phyloP scores from a whole-genome alignment of 805 yeast genomes.

The Phaffomyces thermotolerans region DNA sequence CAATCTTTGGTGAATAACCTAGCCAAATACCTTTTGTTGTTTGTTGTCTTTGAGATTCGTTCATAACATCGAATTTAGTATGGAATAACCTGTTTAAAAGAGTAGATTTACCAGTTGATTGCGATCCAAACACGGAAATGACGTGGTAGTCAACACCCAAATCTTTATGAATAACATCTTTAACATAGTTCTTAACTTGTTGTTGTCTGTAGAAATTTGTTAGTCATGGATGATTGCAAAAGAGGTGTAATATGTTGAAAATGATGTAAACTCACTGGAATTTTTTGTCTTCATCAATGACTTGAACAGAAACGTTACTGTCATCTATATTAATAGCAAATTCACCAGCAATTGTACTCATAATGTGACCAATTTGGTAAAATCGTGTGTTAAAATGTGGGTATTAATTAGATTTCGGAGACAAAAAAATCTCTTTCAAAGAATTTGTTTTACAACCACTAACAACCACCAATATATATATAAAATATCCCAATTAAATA shows the following conservation, averaged over 20 bases:
- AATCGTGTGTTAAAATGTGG: too few relatives aligned
- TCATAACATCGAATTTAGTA: slow-evolving; percentile 90
- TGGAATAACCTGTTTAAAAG: slow-evolving; percentile 78
- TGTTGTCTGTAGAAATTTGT: neutral
- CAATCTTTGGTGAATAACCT: slow-evolving; percentile 45
- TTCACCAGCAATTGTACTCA: neutral
- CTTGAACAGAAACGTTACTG: slow-evolving; percentile 35
- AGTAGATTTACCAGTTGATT: slow-evolving; percentile 94
- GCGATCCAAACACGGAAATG: slow-evolving; percentile 94
- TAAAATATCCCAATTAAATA: neutral
- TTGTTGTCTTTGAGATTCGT: slow-evolving; percentile 76
- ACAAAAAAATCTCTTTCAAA: too few relatives aligned
- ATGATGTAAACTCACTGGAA: slow-evolving; percentile 28
- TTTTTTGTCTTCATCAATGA: slow-evolving; percentile 44
- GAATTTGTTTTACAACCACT: neutral
- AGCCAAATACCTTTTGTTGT: slow-evolving; percentile 86
- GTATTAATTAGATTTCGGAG: too few relatives aligned
- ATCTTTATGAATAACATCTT: slow-evolving; percentile 30
- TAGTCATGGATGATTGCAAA: neutral
- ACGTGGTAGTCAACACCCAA: slow-evolving; percentile 77
- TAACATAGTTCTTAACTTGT: slow-evolving; percentile 20
- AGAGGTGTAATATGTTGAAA: neutral
- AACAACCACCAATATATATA: neutral
- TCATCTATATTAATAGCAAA: neutral
- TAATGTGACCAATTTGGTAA: neutral